Percentiles rank a stretch among this genome's conserved stretches.
Evolutionary conservation across 2,329 filamentous ascomycete species (phyloP).

Genomic region (Aspergillus terreus): DNA sequence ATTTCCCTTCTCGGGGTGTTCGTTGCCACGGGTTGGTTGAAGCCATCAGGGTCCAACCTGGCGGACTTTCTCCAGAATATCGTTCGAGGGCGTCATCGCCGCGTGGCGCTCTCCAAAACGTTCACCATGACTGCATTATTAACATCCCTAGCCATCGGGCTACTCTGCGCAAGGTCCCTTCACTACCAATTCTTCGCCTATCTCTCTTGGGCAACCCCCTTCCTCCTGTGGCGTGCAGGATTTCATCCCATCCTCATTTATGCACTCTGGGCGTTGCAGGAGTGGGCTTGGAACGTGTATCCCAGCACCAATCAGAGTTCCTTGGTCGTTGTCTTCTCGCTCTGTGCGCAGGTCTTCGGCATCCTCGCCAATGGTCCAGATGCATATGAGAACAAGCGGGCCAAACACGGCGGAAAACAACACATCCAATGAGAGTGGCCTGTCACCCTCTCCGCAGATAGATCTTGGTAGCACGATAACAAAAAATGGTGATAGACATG

Average conservation of each 20-base stretch:
- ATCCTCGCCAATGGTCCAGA: slow-evolving; percentile 49
- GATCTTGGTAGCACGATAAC: background rate
- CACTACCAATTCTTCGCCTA: slow-evolving; percentile 97
- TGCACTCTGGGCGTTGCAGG: slow-evolving; percentile 70
- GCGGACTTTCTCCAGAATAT: slow-evolving; percentile 52
- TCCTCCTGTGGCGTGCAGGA: slow-evolving; percentile 76
- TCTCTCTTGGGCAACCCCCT: slow-evolving; percentile 83
- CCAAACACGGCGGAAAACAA: slow-evolving; percentile 17
- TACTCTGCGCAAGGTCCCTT: slow-evolving; percentile 80
- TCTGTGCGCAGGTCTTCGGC: slow-evolving; percentile 64
- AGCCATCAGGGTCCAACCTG: slow-evolving; percentile 59
- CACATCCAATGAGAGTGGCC: slow-evolving; percentile 18
- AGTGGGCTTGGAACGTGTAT: slow-evolving; percentile 92
- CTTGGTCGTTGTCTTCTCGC: slow-evolving; percentile 63
- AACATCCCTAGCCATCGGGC: slow-evolving; percentile 70
- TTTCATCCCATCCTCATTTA: slow-evolving; percentile 65
- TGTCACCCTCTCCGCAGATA: background rate
- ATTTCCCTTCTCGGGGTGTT: slow-evolving; percentile 64
- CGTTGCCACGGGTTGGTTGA: slow-evolving; percentile 66
- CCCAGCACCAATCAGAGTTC: slow-evolving; percentile 71
- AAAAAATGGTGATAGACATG: background rate
- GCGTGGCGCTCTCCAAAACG: slow-evolving; percentile 59
- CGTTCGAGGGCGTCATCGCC: slow-evolving; percentile 52
- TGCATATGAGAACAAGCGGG: slow-evolving; percentile 17
- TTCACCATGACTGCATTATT: slow-evolving; percentile 76